phyloP scores from a whole-genome alignment of 306 rosid genomes.

The Acmispon strigosus region DNA sequence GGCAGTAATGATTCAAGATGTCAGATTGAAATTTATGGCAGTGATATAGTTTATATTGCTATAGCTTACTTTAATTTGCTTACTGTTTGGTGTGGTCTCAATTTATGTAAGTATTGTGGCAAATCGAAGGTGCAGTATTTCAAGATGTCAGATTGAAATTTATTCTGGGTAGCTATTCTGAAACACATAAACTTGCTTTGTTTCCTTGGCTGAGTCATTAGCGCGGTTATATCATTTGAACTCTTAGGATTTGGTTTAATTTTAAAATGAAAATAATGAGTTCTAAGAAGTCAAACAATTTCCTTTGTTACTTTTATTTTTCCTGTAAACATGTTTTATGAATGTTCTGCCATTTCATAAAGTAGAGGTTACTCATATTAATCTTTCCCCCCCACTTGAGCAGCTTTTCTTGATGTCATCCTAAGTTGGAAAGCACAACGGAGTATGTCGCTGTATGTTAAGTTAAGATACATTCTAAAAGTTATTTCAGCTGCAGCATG shows the following conservation, averaged over 20 bases:
- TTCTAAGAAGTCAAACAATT: background rate
- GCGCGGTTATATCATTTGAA: background rate
- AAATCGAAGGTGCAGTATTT: slow-evolving; percentile 4
- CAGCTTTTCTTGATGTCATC: slow-evolving; percentile 92
- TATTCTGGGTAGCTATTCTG: background rate
- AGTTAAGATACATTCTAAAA: slow-evolving; percentile 78
- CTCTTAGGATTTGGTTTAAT: background rate
- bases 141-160: background rate
- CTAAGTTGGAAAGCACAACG: slow-evolving; percentile 81
- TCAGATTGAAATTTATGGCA: background rate
- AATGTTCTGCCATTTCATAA: background rate
- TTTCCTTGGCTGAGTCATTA: slow-evolving; percentile 9
- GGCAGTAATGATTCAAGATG: background rate
- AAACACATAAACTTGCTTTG: background rate
- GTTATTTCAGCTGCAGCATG: slow-evolving; percentile 89
- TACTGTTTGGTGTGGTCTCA: too few species aligned
- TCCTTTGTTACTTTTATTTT: background rate
- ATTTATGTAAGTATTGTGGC: background rate
- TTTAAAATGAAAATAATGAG: background rate
- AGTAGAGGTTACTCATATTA: slow-evolving; percentile 5
- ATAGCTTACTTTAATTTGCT: too few species aligned
- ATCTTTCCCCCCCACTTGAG: slow-evolving; percentile 14
- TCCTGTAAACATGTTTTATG: background rate
- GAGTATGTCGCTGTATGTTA: slow-evolving; percentile 84
- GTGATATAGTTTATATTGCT: too few species aligned